These are phyloP conservation scores for Orbilia brochopaga DNA, from an alignment of 2,329 filamentous ascomycete genomes.

Conservation along the genomic window DNA sequence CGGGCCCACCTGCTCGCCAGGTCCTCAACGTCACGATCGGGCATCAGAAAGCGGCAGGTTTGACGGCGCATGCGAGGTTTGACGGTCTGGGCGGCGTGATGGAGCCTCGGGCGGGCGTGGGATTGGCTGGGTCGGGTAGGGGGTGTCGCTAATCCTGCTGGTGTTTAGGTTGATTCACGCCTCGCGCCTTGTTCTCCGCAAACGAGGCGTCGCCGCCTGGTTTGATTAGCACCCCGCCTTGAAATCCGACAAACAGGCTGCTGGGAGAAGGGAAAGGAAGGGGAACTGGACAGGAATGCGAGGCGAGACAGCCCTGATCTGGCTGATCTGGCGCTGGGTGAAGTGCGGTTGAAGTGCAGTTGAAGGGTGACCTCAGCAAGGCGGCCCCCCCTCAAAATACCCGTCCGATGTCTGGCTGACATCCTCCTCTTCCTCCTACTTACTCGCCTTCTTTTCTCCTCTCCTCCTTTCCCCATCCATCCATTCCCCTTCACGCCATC, in stretches of 20 bases:
- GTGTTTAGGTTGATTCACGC: constrained; percentile 18
- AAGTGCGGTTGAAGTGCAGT: too few relatives aligned
- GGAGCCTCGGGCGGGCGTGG: constrained; percentile 12
- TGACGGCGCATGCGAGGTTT: constrained; percentile 47
- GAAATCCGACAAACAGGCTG: constrained; percentile 15
- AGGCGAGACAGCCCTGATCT: constrained; percentile 14
- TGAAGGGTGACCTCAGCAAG: neutral
- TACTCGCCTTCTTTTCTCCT: neutral
- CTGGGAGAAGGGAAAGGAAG: constrained; percentile 5
- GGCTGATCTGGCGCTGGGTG: neutral
- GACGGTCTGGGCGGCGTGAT: constrained; percentile 43
- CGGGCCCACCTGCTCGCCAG: constrained; percentile 10
- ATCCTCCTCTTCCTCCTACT: neutral
- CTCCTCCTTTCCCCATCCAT: constrained; percentile 10
- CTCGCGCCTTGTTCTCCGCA: constrained; percentile 19
- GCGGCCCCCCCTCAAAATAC: neutral
- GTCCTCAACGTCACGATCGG: constrained; percentile 31
- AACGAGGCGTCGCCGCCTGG: constrained; percentile 18
- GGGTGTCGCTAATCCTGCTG: constrained; percentile 14
- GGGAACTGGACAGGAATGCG: constrained; percentile 1
- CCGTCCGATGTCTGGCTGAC: neutral
- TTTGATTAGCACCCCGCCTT: constrained; percentile 35
- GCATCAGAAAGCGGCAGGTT: constrained; percentile 22
- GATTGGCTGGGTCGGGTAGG: constrained; percentile 21
- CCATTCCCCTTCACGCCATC: constrained; percentile 9